Evolutionary conservation across 352 stramenopile species (phyloP), one percentile per base, ranked within the genome.

Genomic region (Phytophthora melonis): DNA sequence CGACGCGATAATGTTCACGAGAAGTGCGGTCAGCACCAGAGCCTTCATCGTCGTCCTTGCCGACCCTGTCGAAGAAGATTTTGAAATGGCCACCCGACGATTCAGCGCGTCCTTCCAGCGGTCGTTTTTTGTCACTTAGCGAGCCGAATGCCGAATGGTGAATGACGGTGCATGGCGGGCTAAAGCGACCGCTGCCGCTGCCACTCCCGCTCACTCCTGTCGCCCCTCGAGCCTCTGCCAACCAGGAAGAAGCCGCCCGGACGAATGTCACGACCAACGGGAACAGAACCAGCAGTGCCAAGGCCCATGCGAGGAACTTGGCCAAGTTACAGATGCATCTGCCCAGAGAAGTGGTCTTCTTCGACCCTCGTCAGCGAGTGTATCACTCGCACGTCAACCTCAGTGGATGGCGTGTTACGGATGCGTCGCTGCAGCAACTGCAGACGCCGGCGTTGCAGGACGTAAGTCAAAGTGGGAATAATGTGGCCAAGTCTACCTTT

Each of bases 341-440:
- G 25, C 82, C 82, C 11, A 69, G 78, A 34, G 79, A 87, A 55
- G 62, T 82, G 53, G 50, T 89, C 3, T 86, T 81, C 58, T 74
- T 68, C 30, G 74, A 76, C 13, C 75, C 75, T 43, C 71, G 71
- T 41, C 70, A 54, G 32, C 77, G 58, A 16, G 50, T 79, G 9
- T 83, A 87, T 52, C 82, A 77, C 25, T 59, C 58, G 0, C 86
- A 87, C 58, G 75, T 94, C 13, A 70, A 82, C 21, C 78, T 94
- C 27, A 79, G 75, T 23, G 86, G 88, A 5, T 93, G 84, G 88
- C 43, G 74, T 2, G 69, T 79, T n/a, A 72, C 67, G 0, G 88
- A 93, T 71, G 71, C 73, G 11, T 72, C 57, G 9, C 19, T 80
- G 10, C 64, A 68, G 41, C 70, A 81, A 43, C 66, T 92, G 5